These are phyloP conservation scores for Flaveria brownii DNA, from an alignment of 129 eudicot species.

Conservation along the genomic window DNA sequence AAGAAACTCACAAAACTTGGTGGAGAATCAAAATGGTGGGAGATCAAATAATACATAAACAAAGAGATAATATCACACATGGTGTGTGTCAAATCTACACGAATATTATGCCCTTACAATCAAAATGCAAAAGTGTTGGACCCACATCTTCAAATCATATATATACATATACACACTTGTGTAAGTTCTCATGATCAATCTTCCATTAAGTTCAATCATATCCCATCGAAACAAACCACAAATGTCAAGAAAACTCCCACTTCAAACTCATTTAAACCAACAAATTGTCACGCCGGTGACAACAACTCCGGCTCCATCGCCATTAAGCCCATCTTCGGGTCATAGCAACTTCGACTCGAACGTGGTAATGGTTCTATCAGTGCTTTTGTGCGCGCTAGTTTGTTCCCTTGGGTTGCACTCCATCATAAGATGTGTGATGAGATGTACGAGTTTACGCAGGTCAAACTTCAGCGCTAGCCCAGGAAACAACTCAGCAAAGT, in stretches of 20 bases:
- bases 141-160: not conserved
- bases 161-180: constrained; percentile 8
- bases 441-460: constrained; percentile 52
- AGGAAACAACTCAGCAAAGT: constrained; percentile 20
- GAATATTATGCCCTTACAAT: constrained; percentile 23
- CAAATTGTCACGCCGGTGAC: not conserved
- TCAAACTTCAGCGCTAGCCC: constrained; percentile 26
- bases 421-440: constrained; percentile 67
- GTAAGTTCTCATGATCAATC: not conserved
- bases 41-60: not conserved
- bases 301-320: constrained; percentile 27
- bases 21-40: constrained; percentile 34
- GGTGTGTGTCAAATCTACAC: constrained; percentile 12
- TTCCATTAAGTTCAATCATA: constrained; percentile 4
- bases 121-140: not conserved
- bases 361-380: constrained; percentile 77
- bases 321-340: constrained; percentile 32
- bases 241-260: constrained; percentile 54
- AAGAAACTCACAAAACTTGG: constrained; percentile 18
- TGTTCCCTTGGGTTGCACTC: constrained; percentile 87
- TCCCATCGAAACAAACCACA: not conserved
- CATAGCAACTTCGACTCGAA: constrained; percentile 70
- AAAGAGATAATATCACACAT: constrained; percentile 26
- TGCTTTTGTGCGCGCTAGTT: constrained; percentile 77
- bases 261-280: not conserved